Percentiles rank a stretch among this genome's conserved stretches.
These are phyloP conservation scores for Verticillium nubilum DNA, from an alignment of 2,329 filamentous ascomycete genomes.

Conservation along the genomic window DNA sequence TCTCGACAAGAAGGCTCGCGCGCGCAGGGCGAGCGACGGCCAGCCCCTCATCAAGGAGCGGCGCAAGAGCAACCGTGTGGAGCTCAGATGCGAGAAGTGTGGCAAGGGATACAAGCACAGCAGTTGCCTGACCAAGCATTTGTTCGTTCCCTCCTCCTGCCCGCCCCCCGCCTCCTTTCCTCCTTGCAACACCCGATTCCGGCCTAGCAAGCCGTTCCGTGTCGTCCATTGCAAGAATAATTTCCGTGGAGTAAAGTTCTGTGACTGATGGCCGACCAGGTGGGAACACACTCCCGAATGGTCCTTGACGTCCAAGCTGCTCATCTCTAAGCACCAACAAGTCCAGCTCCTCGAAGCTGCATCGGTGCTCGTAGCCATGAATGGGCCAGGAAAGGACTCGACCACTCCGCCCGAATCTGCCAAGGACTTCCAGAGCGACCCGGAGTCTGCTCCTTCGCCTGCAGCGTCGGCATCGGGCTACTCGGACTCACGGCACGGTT, in stretches of 20 bases:
- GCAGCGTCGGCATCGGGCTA: slow-evolving; percentile 79
- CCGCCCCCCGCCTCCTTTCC: slow-evolving; percentile 31
- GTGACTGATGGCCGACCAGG: slow-evolving; percentile 48
- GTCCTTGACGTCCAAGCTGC: slow-evolving; percentile 92
- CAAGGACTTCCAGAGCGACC: slow-evolving; percentile 68
- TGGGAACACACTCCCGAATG: slow-evolving; percentile 99
- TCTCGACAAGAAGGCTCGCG: slow-evolving; percentile 33
- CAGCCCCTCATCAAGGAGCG: slow-evolving; percentile 73
- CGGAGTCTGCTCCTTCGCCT: slow-evolving; percentile 70
- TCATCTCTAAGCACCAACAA: slow-evolving; percentile 99
- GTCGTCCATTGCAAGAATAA: slow-evolving; percentile 24
- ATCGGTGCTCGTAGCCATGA: slow-evolving; percentile 94
- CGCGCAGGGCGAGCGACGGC: slow-evolving; percentile 74
- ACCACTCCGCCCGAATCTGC: slow-evolving; percentile 60
- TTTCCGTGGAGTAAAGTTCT: slow-evolving; percentile 11
- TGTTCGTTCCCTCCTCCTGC: slow-evolving; percentile 80
- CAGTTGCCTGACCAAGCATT: slow-evolving; percentile 99
- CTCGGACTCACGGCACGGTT: slow-evolving; percentile 75
- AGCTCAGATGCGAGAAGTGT: slow-evolving; percentile 95
- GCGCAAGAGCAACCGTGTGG: slow-evolving; percentile 76
- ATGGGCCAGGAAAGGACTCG: slow-evolving; percentile 34
- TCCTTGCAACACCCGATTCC: slow-evolving; percentile 1
- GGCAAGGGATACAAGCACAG: slow-evolving; percentile 99
- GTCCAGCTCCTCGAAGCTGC: slow-evolving; percentile 95
- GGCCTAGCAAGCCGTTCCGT: slow-evolving; percentile 2